phyloP scores from a whole-genome alignment of 805 yeast genomes.

The Metschnikowia proteae region DNA sequence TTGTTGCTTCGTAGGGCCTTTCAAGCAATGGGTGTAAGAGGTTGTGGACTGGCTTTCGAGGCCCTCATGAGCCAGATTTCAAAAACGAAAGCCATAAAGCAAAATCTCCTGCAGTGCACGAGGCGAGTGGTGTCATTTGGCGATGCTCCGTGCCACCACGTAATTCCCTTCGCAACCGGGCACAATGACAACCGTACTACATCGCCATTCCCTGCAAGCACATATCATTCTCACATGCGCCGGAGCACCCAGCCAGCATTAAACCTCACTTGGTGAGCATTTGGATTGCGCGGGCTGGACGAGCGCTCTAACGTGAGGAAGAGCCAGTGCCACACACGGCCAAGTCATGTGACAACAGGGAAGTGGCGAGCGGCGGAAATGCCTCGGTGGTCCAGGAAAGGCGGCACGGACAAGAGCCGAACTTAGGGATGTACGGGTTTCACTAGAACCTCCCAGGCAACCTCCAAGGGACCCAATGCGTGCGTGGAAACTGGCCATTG shows the following conservation, averaged over 20 bases:
- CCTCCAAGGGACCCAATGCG: conserved; percentile 3
- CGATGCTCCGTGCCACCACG: neutral
- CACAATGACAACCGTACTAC: conserved; percentile 2
- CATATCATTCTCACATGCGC: conserved; percentile 11
- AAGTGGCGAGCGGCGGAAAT: neutral
- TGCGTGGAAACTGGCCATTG: conserved; percentile 4
- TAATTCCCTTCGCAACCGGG: neutral
- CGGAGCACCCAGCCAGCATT: conserved; percentile 8
- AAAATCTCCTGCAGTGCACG: conserved; percentile 6
- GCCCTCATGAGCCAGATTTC: conserved; percentile 4
- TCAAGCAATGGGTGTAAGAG: conserved; percentile 7
- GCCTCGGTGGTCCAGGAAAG: neutral
- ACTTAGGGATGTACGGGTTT: conserved; percentile 17
- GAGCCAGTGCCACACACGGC: neutral
- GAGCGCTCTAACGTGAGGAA: neutral
- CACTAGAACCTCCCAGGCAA: neutral
- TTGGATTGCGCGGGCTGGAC: neutral
- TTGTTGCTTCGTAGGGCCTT: conserved; percentile 8
- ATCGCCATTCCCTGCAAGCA: neutral
- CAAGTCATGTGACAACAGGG: neutral
- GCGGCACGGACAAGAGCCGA: neutral
- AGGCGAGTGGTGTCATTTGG: neutral
- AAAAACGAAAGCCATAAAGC: conserved; percentile 18
- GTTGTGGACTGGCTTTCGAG: conserved; percentile 18
- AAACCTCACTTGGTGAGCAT: neutral